These are phyloP conservation scores for Colletotrichum sp. DNA, from an alignment of 2,329 filamentous ascomycete genomes.

Conservation along the genomic window DNA sequence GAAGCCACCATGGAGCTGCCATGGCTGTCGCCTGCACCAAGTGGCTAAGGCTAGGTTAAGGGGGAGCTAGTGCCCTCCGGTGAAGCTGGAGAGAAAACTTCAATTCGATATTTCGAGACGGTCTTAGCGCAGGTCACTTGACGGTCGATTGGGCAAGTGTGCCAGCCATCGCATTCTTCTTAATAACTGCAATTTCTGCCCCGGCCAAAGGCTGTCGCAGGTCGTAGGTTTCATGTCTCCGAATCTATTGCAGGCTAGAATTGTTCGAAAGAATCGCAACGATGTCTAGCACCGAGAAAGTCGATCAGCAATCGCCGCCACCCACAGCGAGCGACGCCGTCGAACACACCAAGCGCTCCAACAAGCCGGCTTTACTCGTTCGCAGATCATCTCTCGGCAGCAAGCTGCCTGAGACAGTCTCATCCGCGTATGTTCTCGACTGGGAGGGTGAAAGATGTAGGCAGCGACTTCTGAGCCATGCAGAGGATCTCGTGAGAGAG, in stretches of 20 bases:
- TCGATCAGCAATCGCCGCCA: slow-evolving; percentile 16
- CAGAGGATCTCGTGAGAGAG: slow-evolving; percentile 13
- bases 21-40: background rate
- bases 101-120: background rate
- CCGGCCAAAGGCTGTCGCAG: background rate
- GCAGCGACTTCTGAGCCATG: slow-evolving; percentile 11
- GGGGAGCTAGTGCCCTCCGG: background rate
- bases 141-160: background rate
- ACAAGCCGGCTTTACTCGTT: slow-evolving; percentile 13
- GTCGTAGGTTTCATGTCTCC: background rate
- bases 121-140: slow-evolving; percentile 18
- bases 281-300: background rate
- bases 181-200: background rate
- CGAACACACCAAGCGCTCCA: slow-evolving; percentile 16
- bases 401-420: slow-evolving; percentile 12
- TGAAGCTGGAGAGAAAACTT: background rate
- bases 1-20: background rate
- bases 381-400: slow-evolving; percentile 12
- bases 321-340: slow-evolving; percentile 5
- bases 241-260: background rate
- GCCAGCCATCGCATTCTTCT: background rate
- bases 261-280: background rate
- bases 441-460: slow-evolving; percentile 11
- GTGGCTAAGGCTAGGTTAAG: slow-evolving; percentile 1
- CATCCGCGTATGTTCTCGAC: slow-evolving; percentile 17